phyloP scores from a whole-genome alignment of 176 grass and related monocot genomes.

The Eleusine coracana region DNA sequence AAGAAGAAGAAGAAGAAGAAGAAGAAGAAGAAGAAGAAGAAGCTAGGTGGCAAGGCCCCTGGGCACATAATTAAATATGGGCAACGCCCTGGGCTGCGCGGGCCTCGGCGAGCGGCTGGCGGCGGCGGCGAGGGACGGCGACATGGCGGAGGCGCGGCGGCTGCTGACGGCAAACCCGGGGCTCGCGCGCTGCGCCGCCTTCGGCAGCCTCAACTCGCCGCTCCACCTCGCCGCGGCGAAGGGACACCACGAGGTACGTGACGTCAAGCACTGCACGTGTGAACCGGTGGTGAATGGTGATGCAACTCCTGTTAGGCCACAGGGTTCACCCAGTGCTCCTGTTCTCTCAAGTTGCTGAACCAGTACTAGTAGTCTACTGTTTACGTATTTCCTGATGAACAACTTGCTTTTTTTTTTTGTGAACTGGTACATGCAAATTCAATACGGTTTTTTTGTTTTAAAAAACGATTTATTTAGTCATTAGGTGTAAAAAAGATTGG shows the following conservation, averaged over 20 bases:
- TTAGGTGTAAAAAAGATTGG: too few relatives aligned
- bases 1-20: not conserved
- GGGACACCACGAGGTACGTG: slow-evolving; percentile 76
- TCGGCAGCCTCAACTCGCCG: slow-evolving; percentile 80
- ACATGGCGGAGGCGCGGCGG: slow-evolving; percentile 55
- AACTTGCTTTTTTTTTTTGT: not conserved
- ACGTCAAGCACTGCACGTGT: too few relatives aligned
- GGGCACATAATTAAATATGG: slow-evolving; percentile 40
- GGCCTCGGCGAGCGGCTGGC: slow-evolving; percentile 68
- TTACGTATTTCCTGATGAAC: not conserved
- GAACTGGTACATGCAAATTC: not conserved
- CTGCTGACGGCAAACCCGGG: slow-evolving; percentile 58
- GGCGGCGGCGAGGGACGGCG: slow-evolving; percentile 72
- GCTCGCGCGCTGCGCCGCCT: slow-evolving; percentile 66
- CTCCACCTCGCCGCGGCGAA: slow-evolving; percentile 76
- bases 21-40: not conserved
- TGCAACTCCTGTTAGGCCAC: not conserved
- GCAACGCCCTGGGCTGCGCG: slow-evolving; percentile 74
- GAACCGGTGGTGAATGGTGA: too few relatives aligned
- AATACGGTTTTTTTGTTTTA: not conserved
- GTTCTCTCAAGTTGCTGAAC: not conserved
- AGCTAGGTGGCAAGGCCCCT: not conserved
- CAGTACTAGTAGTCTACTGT: not conserved
- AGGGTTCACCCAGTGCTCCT: not conserved
- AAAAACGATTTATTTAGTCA: too few relatives aligned